Evolutionary conservation across 1,139 yeast genomes (phyloP).

Genomic region (Magnusiomyces fungicola): DNA sequence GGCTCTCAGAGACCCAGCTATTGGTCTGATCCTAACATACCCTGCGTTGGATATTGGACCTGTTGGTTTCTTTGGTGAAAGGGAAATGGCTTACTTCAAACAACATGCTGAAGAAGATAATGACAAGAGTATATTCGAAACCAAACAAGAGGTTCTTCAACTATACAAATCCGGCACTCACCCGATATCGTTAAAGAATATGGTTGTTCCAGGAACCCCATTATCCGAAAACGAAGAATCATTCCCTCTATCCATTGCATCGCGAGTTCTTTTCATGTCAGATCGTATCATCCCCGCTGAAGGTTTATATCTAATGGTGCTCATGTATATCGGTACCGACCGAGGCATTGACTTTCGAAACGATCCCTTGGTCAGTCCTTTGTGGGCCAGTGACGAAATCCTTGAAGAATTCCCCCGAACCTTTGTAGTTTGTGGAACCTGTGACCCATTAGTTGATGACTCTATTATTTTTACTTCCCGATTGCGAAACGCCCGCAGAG

Average conservation of each 20-base stretch:
- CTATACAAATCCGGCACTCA: constrained; percentile 13
- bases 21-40: constrained; percentile 18
- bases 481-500: constrained; percentile 28
- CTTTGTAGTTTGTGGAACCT: constrained; percentile 19
- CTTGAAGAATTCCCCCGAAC: constrained; percentile 18
- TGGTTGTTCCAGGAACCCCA: constrained; percentile 11
- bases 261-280: constrained; percentile 17
- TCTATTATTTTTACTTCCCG: constrained; percentile 28
- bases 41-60: constrained; percentile 19
- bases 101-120: constrained; percentile 16
- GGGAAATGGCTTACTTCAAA: constrained; percentile 18
- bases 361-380: constrained; percentile 19
- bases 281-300: constrained; percentile 18
- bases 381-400: constrained; percentile 16
- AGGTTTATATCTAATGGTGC: constrained; percentile 16
- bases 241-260: constrained; percentile 17
- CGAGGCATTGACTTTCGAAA: constrained; percentile 16
- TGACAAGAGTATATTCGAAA: constrained; percentile 13
- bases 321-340: constrained; percentile 21
- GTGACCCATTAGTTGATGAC: constrained; percentile 21
- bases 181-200: constrained; percentile 10
- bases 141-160: constrained; percentile 13
- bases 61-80: constrained; percentile 17
- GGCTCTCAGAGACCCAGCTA: constrained; percentile 12
- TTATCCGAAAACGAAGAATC: constrained; percentile 8